Base-by-base conservation (phyloP, 2,329 filamentous ascomycete species). In the Domatiomyces globalis region DNA sequence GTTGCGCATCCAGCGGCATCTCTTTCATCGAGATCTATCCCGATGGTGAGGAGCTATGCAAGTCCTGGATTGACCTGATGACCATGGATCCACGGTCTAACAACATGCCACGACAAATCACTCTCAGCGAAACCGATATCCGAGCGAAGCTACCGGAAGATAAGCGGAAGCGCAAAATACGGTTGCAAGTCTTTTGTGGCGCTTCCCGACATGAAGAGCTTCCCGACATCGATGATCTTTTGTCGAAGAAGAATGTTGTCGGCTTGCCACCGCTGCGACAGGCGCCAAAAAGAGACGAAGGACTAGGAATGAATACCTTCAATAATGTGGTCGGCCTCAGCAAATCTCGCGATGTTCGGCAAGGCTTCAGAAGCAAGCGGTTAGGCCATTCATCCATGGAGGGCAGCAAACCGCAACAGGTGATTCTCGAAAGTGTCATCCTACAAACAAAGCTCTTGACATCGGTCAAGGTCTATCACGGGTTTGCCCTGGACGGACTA, bases 11-110 rank as follows among this genome's bases (percentile, higher is more conserved):
- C 1, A 84, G 87, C 0, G 92, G 90, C 0, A 77, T 96, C 46
- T 82, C 87, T 0, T 94, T 86, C 66, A 73, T 95, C 9, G 90
- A 96, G 66, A 77, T 96, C 7, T 89, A 79, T 61, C 73, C 76
- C 0, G 84, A 89, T 54, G 84, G 80, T n/a, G 87, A 95, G 54
- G 81, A 87, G 43, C 70, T 87, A 15, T 95, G 89, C 65, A 83
- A 77, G 57, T 73, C 79, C 15, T 94, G 85, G 80, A 80, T 92
- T 57, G 90, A 95, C 64, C 94, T 85, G 62, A 71, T 79, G 5
- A 76, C 81, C 45, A 77, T 78, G 20, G 74, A 77, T 54, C 71
- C 70, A 25, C 78, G 77, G 52, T 76, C 75, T 19, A 61, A 56
- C 51, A 69, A 71, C 44, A 72, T 83, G 3, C 84, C 86, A 49